Evolutionary conservation across 352 stramenopile genomes (phyloP).

Genomic region (Pythium scleroteichum): DNA sequence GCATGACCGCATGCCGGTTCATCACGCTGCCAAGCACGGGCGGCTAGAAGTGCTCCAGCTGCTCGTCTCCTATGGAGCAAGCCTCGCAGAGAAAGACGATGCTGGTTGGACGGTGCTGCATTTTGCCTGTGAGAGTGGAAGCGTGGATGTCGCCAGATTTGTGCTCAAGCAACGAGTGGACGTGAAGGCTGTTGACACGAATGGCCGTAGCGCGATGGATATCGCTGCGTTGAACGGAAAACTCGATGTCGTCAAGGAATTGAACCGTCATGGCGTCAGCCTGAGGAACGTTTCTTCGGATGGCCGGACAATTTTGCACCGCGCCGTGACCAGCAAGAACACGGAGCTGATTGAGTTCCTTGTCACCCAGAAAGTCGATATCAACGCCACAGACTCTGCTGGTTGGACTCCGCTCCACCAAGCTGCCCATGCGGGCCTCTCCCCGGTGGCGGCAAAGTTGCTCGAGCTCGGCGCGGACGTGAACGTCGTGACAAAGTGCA

Average conservation of each 20-base stretch:
- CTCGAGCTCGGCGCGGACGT: background rate
- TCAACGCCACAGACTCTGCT: background rate
- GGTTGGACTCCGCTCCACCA: conserved; percentile 4
- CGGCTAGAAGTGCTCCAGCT: conserved; percentile 27
- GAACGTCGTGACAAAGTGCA: background rate
- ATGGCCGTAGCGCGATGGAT: conserved; percentile 39
- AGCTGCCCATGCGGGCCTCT: background rate
- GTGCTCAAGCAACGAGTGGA: background rate
- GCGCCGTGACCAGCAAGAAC: conserved; percentile 20
- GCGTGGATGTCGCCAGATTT: background rate
- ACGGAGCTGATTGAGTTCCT: conserved; percentile 3
- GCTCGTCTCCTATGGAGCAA: conserved; percentile 23
- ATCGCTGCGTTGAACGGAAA: conserved; percentile 40
- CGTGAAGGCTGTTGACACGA: conserved; percentile 13
- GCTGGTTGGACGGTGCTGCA: background rate
- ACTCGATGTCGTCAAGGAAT: conserved; percentile 34
- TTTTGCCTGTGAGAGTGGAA: background rate
- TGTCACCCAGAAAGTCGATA: background rate
- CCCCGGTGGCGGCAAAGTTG: background rate
- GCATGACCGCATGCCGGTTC: conserved; percentile 35
- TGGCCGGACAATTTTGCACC: conserved; percentile 28
- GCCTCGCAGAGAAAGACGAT: background rate
- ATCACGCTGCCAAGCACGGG: conserved; percentile 43
- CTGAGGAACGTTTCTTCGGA: conserved; percentile 21
- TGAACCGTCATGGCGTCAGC: conserved; percentile 37